Evolutionary conservation across 768 basidiomycete species (phyloP), one percentile per base, ranked within the genome.

Genomic region (Saitozyma sp.): DNA sequence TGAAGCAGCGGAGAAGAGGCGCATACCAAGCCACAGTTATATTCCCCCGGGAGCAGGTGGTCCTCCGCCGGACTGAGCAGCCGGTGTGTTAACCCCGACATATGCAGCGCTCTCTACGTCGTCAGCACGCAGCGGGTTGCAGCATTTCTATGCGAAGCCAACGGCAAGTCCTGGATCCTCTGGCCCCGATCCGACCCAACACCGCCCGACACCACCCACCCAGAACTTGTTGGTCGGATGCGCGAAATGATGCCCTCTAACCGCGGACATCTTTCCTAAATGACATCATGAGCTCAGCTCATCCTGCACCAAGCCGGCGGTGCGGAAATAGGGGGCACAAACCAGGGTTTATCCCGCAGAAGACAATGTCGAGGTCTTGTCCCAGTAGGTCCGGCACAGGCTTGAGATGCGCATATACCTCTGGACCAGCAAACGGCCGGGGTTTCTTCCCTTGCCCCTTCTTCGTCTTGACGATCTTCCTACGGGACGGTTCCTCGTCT

Each of bases 191-290:
- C 29, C 29, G 29, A 29, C 48, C 51, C 11, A 7, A 59, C 55
- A 46, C n/a, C 16, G 38, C 41, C 37, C 20, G 11, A 40, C 29
- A 29, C 29, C 29, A 54, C 74, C 54, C 42, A 75, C 74, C 88
- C 89, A 92, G 77, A 92, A 92, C 65, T 91, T 89, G 70, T 93
- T 92, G 2, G 86, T 87, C 0, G 86, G 87, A 70, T 88, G 85
- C 0, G 86, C 88, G 68, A 86, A 93, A 74, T 92, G 90, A 75
- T 90, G 88, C 0, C 91, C 91, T 3, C 83, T 81, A 60, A 83
- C 82, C 0, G 88, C 87, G 0, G 90, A 91, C 73, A 81, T 83
- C 65, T 83, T 78, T 1, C 89, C 90, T 2, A 88, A 50, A 0
- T 56, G 39, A 48, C 2, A 29, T 29, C 29, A 29, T 29, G 29